Conservation (phyloP, 306 rosid genomes). For the Clitoria ternatea region DNA sequence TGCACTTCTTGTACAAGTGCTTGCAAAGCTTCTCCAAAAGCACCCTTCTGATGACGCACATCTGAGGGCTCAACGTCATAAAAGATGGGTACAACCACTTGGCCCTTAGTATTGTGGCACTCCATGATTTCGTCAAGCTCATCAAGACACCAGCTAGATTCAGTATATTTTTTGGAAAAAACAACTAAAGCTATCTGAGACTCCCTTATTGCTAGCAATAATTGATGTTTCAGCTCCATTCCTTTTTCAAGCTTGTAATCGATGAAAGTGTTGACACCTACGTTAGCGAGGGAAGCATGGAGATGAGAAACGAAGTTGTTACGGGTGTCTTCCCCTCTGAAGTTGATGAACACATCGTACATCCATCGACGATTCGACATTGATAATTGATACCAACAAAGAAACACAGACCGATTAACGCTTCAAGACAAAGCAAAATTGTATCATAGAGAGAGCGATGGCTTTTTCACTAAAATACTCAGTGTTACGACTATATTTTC, state of each 20-base stretch:
- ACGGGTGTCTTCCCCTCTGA: background rate
- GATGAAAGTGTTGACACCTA: background rate
- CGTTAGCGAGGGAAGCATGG: background rate
- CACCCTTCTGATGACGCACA: background rate
- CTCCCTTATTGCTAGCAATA: background rate
- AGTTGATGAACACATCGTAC: slow-evolving; percentile 6
- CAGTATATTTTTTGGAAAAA: background rate
- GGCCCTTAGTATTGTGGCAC: background rate
- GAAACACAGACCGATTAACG: too few species aligned
- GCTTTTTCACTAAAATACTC: too few species aligned
- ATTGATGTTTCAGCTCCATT: background rate
- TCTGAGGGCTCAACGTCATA: background rate
- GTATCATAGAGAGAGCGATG: too few species aligned
- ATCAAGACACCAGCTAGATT: background rate
- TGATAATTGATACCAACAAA: too few species aligned
- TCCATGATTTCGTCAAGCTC: background rate
- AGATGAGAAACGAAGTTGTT: background rate
- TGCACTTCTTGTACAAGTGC: too few species aligned
- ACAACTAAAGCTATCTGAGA: background rate
- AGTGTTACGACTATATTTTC: too few species aligned
- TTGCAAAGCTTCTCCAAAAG: background rate
- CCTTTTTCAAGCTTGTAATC: background rate
- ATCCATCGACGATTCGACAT: background rate
- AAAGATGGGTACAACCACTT: background rate
- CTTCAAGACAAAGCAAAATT: too few species aligned